phyloP scores from a whole-genome alignment of 768 basidiomycete genomes.

The Lactarius quietus region DNA sequence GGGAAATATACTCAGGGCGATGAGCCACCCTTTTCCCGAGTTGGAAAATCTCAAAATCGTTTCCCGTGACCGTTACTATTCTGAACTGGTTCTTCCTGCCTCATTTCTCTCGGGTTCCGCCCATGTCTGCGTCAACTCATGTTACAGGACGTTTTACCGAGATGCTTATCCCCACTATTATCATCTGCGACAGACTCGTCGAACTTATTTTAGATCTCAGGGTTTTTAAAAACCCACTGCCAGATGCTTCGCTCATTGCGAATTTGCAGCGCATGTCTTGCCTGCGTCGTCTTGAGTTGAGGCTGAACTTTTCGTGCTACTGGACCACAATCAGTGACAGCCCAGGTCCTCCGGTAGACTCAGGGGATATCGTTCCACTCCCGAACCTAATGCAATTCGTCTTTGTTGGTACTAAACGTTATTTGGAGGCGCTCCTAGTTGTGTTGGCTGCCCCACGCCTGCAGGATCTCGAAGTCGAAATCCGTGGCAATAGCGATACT shows the following conservation, averaged over 20 bases:
- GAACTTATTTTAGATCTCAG: neutral
- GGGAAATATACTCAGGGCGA: no score
- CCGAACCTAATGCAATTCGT: neutral
- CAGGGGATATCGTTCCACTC: neutral
- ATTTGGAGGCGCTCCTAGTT: neutral
- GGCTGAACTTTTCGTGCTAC: no score
- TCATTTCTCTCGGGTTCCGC: neutral
- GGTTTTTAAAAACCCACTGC: neutral
- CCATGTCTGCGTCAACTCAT: neutral
- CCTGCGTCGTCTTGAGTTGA: neutral
- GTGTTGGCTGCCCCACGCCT: constrained; percentile 8
- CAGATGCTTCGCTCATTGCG: neutral
- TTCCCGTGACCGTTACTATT: no score
- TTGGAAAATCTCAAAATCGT: neutral
- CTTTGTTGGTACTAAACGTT: neutral
- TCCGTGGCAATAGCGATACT: neutral
- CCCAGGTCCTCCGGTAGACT: no score
- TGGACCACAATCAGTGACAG: no score
- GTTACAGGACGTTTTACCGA: neutral
- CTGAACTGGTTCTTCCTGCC: neutral
- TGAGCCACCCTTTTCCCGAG: neutral
- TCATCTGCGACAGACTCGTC: neutral
- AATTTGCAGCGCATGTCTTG: neutral
- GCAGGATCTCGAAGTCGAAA: neutral
- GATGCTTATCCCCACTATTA: neutral